Conservation (phyloP, 2,329 filamentous ascomycete genomes). For the Apiospora kogelbergensis region DNA sequence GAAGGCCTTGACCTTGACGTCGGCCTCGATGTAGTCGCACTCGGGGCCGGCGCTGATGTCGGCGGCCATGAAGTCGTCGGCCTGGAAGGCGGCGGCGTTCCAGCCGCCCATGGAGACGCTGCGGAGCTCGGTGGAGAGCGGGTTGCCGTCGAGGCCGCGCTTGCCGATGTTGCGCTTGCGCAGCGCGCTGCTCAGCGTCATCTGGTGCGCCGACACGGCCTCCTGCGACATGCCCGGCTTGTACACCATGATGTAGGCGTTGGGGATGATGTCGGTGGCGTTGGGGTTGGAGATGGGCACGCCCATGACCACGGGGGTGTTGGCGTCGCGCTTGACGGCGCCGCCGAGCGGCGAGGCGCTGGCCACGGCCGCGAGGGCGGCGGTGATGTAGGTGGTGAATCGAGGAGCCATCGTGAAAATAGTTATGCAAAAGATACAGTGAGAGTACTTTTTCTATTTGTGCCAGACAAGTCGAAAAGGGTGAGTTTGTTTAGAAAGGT, state of each 20-base stretch:
- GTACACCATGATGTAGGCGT: constrained; percentile 66
- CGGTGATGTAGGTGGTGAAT: constrained; percentile 18
- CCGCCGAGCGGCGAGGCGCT: constrained; percentile 25
- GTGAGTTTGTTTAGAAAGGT: background rate
- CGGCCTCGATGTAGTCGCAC: constrained; percentile 55
- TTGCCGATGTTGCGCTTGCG: constrained; percentile 58
- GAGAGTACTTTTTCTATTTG: constrained; percentile 18
- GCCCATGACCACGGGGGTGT: constrained; percentile 29
- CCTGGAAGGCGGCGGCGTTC: constrained; percentile 54
- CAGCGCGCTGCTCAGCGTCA: constrained; percentile 47
- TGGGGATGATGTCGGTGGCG: constrained; percentile 49
- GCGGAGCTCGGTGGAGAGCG: constrained; percentile 47
- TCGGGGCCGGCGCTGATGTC: constrained; percentile 48
- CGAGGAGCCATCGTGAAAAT: constrained; percentile 28
- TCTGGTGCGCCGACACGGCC: constrained; percentile 50
- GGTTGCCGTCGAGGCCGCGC: constrained; percentile 46
- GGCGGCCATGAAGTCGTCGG: constrained; percentile 49
- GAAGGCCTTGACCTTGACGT: constrained; percentile 45
- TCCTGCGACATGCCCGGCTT: constrained; percentile 49
- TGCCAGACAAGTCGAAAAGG: constrained; percentile 25
- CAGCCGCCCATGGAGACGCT: constrained; percentile 48
- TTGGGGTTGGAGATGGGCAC: constrained; percentile 51
- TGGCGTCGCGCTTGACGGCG: background rate
- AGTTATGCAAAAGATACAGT: background rate
- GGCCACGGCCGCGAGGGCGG: constrained; percentile 26